Evolutionary conservation across 257 asterid species (phyloP), one percentile per base, ranked within the genome.

Genomic region (Mitragyna speciosa): DNA sequence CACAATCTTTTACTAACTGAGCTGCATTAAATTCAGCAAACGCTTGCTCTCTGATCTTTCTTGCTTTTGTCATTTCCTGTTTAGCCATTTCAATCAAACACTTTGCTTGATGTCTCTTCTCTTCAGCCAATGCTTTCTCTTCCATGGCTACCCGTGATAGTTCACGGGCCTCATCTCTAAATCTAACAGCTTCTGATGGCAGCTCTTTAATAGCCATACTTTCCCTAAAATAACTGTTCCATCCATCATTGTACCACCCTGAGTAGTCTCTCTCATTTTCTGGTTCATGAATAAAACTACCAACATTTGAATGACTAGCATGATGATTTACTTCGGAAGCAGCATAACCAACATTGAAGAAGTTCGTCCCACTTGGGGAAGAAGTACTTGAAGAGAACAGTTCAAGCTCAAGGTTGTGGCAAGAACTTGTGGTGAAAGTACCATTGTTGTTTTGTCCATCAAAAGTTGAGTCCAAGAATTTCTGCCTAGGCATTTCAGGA

Each of bases 331-430:
- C 12, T 64, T 76, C 58, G 3, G 26, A 24, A 20, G 70, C 33
- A 14, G 79, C 24, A 77, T 4, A 4, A 51, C 49, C 64, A 26
- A 30, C 41, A 15, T 54, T n/a, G 14, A 74, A 76, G 58, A 81
- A 51, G 69, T 78, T 68, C 33, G 59, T 61, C 14, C 61, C 68
- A 14, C 67, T 39, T 5, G 52, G 73, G 14, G 78, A 79, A 8
- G 79, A 82, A 45, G 8, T 28, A 52, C 72, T 75, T 4, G 84
- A 79, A n/a, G 85, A 72, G 73, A 81, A 84, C 22, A 84, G 76
- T 56, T 86, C 82, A 26, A 84, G 89, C 66, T 86, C 86, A 45
- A 86, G 89, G 52, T 86, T 86, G 47, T 84, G 86, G 73, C 48
- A 45, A 75, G 31, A 70, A 14, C 5, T 70, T 2, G 59, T 39